A percentile compares a stretch with the other conserved stretches of the same genome.
Conservation (phyloP, 2,329 filamentous ascomycete species). For the Phoma sp. region DNA sequence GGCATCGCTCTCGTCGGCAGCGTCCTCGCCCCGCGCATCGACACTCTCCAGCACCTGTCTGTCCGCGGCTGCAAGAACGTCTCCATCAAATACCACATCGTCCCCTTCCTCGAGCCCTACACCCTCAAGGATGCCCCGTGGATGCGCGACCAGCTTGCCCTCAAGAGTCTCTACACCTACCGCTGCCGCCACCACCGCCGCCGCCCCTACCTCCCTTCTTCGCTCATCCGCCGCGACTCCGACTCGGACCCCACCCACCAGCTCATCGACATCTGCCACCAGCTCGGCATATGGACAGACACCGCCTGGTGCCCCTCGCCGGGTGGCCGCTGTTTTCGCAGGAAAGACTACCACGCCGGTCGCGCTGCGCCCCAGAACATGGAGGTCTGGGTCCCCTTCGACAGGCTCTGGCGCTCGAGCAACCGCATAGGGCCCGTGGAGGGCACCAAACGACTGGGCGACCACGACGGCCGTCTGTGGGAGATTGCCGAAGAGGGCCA, state of each 20-base stretch:
- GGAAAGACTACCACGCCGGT: conserved; percentile 63
- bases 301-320: conserved; percentile 67
- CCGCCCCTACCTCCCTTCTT: conserved; percentile 64
- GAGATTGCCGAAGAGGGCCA: conserved; percentile 62
- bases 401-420: conserved; percentile 64
- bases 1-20: conserved; percentile 63
- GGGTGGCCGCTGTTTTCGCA: conserved; percentile 61
- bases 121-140: conserved; percentile 51
- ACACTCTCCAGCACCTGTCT: conserved; percentile 64
- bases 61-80: conserved; percentile 70
- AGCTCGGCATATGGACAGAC: conserved; percentile 66
- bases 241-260: conserved; percentile 67
- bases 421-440: conserved; percentile 61
- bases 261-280: conserved; percentile 64
- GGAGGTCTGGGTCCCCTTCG: conserved; percentile 68
- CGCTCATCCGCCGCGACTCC: conserved; percentile 62
- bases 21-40: conserved; percentile 60
- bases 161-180: conserved; percentile 67
- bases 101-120: conserved; percentile 60
- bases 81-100: conserved; percentile 68
- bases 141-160: conserved; percentile 55
- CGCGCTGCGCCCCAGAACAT: conserved; percentile 61
- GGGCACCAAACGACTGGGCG: conserved; percentile 37
- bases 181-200: conserved; percentile 67
- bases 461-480: conserved; percentile 61